Evolutionary conservation across 345 rosid species (phyloP).

Genomic region (Gossypium sturtianum): DNA sequence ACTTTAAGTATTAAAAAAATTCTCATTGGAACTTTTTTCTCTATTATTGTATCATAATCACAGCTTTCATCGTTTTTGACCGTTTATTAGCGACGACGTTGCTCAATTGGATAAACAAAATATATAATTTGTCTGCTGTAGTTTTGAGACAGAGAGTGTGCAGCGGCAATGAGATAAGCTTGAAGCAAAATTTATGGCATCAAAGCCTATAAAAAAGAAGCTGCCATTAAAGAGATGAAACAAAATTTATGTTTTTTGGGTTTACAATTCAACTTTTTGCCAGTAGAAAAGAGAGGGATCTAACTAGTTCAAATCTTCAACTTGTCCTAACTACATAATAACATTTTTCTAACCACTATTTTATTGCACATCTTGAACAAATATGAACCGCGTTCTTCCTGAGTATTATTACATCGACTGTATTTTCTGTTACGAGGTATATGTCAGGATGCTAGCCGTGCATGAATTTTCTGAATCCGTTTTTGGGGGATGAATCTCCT

Average conservation of each 20-base stretch:
- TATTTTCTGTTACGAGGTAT: conserved; percentile 13
- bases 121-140: not conserved
- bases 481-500: conserved; percentile 11
- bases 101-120: not conserved
- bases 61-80: no score
- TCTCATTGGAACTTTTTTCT: no score
- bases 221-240: conserved; percentile 8
- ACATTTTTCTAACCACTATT: conserved; percentile 17
- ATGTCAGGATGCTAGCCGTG: conserved; percentile 1
- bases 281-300: not conserved
- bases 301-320: conserved; percentile 24
- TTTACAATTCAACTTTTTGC: not conserved
- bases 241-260: conserved; percentile 10
- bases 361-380: conserved; percentile 31
- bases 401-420: not conserved
- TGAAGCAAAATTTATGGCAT: conserved; percentile 9
- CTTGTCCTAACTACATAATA: not conserved
- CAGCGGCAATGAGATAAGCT: not conserved
- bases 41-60: no score
- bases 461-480: conserved; percentile 1
- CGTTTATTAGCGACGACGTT: no score
- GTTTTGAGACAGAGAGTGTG: not conserved
- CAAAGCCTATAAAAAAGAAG: not conserved
- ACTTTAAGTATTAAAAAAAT: no score
- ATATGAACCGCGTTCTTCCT: not conserved